Base-by-base conservation (phyloP, 495 filamentous ascomycete species). In the Chaetomium tenue region DNA sequence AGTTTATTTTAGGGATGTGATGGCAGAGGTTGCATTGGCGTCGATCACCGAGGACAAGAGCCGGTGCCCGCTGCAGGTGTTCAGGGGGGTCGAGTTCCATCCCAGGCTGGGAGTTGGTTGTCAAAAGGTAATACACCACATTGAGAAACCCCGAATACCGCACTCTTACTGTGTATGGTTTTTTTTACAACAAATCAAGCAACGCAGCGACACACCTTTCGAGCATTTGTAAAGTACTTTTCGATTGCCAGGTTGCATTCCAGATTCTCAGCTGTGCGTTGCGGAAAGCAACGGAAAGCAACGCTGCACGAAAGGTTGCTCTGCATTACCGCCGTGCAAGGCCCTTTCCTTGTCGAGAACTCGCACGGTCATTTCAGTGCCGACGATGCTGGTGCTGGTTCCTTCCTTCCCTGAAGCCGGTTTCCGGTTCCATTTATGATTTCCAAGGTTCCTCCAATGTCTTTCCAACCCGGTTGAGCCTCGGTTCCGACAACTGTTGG, bases 381-480 rank as follows among this genome's bases (percentile, higher is more conserved):
- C 30, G 42, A 28, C 23, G 39, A 22, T 40, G 40, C 22, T 20
- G 57, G 40, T 40, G 40, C 22, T 20, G 57, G 40, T 56, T 56
- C 22, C 26, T 33, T 33, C 5, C 40, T 44, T 44, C 11, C 40
- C 16, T 18, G 11, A 37, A 37, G 33, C 33, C 33, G 33, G 30
- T 12, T 5, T 12, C 13, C 51, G 26, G 57, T 58, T 55, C n/a
- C n/a, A n/a, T n/a, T n/a, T n/a, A n/a, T n/a, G n/a, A n/a, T n/a
- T n/a, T n/a, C n/a, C n/a, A n/a, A n/a, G n/a, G n/a, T 54, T 46
- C 30, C 58, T 39, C 33, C 25, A 50, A 51, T 39, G 50, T 23
- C 28, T 52, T 52, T 72, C 47, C 64, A 60, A 18, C 58, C 44
- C 25, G 52, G 69, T 67, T 63, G 67, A 60, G 25, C 28, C 37